Conservation (phyloP, 352 stramenopile genomes). For the Elongisporangium undulatum region DNA sequence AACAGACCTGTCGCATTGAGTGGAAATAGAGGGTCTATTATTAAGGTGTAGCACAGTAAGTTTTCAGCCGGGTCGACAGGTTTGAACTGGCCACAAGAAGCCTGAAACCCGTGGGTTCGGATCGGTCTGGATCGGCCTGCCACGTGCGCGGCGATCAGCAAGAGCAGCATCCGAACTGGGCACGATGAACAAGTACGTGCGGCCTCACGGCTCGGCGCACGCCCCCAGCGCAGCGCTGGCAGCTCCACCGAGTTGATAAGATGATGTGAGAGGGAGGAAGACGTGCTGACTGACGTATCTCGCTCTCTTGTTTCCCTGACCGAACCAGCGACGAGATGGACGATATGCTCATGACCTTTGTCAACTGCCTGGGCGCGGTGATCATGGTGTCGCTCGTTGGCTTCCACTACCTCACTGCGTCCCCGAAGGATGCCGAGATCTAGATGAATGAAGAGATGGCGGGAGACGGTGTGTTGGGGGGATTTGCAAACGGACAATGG, state of each 20-base stretch:
- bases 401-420: slow-evolving; percentile 87
- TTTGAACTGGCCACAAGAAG: not conserved
- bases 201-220: not conserved
- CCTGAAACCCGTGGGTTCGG: not conserved
- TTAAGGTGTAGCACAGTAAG: not conserved
- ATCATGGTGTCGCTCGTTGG: slow-evolving; percentile 88
- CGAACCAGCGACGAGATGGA: slow-evolving; percentile 83
- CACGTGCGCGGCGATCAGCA: not conserved
- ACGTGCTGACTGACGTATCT: slow-evolving; percentile 4
- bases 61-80: not conserved
- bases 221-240: not conserved
- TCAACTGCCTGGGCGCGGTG: slow-evolving; percentile 81
- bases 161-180: slow-evolving; percentile 1
- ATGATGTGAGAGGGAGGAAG: slow-evolving; percentile 1
- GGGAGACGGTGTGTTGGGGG: not conserved
- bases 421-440: slow-evolving; percentile 74
- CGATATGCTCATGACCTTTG: slow-evolving; percentile 81
- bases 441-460: slow-evolving; percentile 17
- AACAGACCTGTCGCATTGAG: not conserved
- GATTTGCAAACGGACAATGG: not conserved
- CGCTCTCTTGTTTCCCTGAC: slow-evolving; percentile 3
- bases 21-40: no score
- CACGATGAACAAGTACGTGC: slow-evolving; percentile 45
- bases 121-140: not conserved
- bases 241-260: not conserved